Evolutionary conservation across 345 rosid species (phyloP).

Genomic region (Syzygium jambos): DNA sequence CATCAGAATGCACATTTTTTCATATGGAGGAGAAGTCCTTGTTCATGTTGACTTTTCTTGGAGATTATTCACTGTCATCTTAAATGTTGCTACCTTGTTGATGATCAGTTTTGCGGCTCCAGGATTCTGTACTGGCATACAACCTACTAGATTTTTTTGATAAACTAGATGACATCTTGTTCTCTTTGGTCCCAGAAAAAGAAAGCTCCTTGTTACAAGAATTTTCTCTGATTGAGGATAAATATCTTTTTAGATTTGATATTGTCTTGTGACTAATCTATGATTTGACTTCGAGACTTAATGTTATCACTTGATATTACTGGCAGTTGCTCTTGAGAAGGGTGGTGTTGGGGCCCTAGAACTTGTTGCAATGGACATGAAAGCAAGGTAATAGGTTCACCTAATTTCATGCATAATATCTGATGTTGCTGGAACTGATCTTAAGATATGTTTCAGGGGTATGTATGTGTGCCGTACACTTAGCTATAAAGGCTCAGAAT

Average conservation of each 20-base stretch:
- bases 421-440: neutral
- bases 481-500: slow-evolving; percentile 91
- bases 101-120: neutral
- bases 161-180: neutral
- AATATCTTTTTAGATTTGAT: neutral
- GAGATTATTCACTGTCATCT: neutral
- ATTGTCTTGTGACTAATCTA: neutral
- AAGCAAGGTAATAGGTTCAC: slow-evolving; percentile 65
- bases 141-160: neutral
- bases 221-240: neutral
- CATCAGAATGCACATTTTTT: neutral
- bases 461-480: slow-evolving; percentile 99
- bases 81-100: neutral
- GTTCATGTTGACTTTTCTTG: neutral
- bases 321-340: slow-evolving; percentile 87
- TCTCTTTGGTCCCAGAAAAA: neutral
- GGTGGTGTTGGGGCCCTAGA: slow-evolving; percentile 98
- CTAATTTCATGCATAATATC: neutral
- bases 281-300: neutral
- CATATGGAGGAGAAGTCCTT: neutral
- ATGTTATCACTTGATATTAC: neutral
- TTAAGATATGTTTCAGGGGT: slow-evolving; percentile 48
- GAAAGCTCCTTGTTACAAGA: neutral
- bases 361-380: slow-evolving; percentile 99
- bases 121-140: neutral